Conservation (phyloP, 768 basidiomycete genomes). For the Tulasnella sp. region DNA sequence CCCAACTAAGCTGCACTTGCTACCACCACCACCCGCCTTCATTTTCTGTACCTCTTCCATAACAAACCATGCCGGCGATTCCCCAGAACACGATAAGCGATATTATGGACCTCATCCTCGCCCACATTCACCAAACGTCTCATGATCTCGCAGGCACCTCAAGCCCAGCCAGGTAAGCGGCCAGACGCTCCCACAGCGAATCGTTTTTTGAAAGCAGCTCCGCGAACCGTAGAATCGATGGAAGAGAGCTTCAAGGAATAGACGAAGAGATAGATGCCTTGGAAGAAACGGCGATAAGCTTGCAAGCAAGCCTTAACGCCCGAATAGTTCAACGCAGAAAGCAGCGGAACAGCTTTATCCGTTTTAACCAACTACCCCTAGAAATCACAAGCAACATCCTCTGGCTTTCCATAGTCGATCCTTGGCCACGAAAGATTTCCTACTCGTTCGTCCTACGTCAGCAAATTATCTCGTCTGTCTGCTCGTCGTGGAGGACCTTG, state of each 20-base stretch:
- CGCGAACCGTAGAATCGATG: neutral
- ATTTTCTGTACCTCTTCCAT: neutral
- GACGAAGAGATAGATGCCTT: neutral
- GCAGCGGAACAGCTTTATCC: neutral
- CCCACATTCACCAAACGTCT: neutral
- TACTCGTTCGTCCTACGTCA: neutral
- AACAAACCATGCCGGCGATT: neutral
- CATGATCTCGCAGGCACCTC: neutral
- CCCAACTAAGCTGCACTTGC: neutral
- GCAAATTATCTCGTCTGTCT: neutral
- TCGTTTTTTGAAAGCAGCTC: neutral
- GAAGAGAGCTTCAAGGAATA: neutral
- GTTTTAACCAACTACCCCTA: neutral
- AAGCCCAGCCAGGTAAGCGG: neutral
- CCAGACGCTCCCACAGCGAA: neutral
- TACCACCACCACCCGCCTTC: neutral
- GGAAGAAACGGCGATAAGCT: neutral
- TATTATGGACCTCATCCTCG: neutral
- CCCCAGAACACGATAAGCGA: neutral
- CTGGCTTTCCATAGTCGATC: neutral
- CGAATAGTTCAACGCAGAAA: neutral
- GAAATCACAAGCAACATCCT: neutral
- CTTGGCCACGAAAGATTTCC: neutral
- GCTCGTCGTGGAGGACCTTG: neutral
- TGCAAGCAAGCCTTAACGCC: neutral